These are phyloP conservation scores for Xylariales sp. DNA, from an alignment of 2,329 filamentous ascomycete genomes.

Conservation along the genomic window DNA sequence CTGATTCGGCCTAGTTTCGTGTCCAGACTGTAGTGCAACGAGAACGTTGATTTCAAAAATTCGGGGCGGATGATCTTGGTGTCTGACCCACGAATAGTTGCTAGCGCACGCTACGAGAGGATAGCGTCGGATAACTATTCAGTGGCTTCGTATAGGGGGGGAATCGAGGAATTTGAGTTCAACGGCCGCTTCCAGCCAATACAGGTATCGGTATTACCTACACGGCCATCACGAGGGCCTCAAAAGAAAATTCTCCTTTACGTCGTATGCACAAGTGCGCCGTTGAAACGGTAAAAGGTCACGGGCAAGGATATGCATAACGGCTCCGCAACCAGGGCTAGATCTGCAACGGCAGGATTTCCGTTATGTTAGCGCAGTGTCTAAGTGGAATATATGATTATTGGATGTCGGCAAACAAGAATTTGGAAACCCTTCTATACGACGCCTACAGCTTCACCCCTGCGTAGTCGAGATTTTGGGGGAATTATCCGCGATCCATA, in stretches of 20 bases:
- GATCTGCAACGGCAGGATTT: conserved; percentile 22
- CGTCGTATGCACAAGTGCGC: conserved; percentile 1
- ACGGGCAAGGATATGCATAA: conserved; percentile 6
- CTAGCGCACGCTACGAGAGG: too few species aligned
- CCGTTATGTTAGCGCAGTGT: conserved; percentile 19
- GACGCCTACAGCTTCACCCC: conserved; percentile 25
- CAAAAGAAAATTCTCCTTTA: background rate
- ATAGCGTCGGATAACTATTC: conserved; percentile 5
- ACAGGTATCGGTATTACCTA: background rate
- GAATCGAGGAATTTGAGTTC: background rate
- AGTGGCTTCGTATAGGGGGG: background rate
- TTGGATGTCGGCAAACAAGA: conserved; percentile 20
- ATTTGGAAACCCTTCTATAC: conserved; percentile 26
- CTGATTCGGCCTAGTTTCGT: too few species aligned
- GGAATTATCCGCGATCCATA: conserved; percentile 18
- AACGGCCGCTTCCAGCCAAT: background rate
- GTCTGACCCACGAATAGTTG: background rate
- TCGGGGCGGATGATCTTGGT: background rate
- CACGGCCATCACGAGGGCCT: conserved; percentile 6
- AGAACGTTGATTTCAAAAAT: too few species aligned
- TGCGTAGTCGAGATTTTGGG: conserved; percentile 12
- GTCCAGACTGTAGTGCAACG: too few species aligned
- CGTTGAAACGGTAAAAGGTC: conserved; percentile 3
- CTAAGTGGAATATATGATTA: conserved; percentile 3
- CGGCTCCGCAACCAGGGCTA: conserved; percentile 26